phyloP scores from a whole-genome alignment of 1,284 basidiomycete species.

The Fomitopsis pinicola region DNA sequence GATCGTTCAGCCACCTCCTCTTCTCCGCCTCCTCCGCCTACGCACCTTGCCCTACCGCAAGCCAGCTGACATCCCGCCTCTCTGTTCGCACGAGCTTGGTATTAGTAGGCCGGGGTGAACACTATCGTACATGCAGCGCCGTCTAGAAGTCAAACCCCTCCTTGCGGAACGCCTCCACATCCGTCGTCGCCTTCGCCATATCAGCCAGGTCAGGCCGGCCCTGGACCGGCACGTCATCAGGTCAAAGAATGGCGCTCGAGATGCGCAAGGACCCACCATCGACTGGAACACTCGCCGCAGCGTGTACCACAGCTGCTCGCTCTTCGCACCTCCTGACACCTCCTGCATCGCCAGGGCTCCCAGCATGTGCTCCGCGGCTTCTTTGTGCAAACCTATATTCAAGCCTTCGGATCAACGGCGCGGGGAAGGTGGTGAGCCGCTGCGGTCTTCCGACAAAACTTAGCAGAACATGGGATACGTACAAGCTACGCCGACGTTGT shows the following conservation, averaged over 20 bases:
- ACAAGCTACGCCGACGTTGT: constrained; percentile 98
- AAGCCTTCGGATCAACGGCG: constrained; percentile 49
- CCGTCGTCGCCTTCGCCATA: constrained; percentile 50
- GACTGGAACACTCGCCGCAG: constrained; percentile 78
- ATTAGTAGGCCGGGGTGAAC: not conserved
- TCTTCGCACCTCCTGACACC: constrained; percentile 61
- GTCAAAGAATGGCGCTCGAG: not conserved
- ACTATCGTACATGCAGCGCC: not conserved
- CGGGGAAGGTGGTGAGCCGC: not conserved
- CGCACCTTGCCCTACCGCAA: not conserved
- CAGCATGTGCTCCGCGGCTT: constrained; percentile 96
- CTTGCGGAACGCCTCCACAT: constrained; percentile 65
- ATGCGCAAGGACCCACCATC: constrained; percentile 56
- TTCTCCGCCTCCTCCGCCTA: not conserved
- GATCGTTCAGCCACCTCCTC: not conserved
- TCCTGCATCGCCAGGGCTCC: constrained; percentile 86
- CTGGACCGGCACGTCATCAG: constrained; percentile 28
- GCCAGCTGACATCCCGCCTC: not conserved
- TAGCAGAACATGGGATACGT: constrained; percentile 23
- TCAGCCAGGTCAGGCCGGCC: constrained; percentile 63
- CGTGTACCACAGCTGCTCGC: constrained; percentile 90
- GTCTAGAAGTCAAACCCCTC: constrained; percentile 83
- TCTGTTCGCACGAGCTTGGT: not conserved
- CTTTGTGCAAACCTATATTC: constrained; percentile 93
- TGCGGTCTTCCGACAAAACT: not conserved